A percentile compares a stretch with the other conserved stretches of the same genome.
These are phyloP conservation scores for Hortaea sp. DNA, from an alignment of 2,329 filamentous ascomycete species.

Conservation along the genomic window DNA sequence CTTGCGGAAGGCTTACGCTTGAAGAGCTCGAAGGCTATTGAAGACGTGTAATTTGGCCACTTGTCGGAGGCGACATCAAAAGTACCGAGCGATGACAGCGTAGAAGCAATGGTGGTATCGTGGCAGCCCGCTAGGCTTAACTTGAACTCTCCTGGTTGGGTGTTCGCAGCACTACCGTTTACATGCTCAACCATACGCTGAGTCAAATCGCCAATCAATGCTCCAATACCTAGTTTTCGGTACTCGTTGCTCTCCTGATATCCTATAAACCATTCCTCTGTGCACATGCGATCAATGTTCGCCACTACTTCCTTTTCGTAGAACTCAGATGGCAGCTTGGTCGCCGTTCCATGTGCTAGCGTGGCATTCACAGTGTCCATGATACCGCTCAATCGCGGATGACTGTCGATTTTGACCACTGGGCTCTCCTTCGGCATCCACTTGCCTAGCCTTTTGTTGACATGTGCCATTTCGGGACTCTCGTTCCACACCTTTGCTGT, in stretches of 20 bases:
- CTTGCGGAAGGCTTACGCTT: constrained; percentile 29
- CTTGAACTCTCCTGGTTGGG: constrained; percentile 43
- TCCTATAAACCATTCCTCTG: constrained; percentile 89
- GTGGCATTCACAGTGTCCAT: constrained; percentile 93
- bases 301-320: constrained; percentile 64
- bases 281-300: constrained; percentile 62
- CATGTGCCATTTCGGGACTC: constrained; percentile 70
- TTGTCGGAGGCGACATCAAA: constrained; percentile 52
- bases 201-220: constrained; percentile 73
- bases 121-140: constrained; percentile 81
- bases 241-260: constrained; percentile 81
- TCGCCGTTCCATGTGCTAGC: constrained; percentile 69
- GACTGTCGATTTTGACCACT: constrained; percentile 70
- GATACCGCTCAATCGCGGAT: constrained; percentile 75
- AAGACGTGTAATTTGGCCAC: constrained; percentile 92
- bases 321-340: constrained; percentile 71
- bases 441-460: constrained; percentile 66
- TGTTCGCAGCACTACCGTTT: constrained; percentile 22
- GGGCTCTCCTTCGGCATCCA: constrained; percentile 67
- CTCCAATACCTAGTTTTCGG: constrained; percentile 78
- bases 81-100: constrained; percentile 68
- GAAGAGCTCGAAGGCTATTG: constrained; percentile 87
- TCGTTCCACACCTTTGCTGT: constrained; percentile 40
- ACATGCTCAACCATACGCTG: constrained; percentile 36
- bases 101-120: constrained; percentile 79